Evolutionary conservation across 106 monocot genomes (phyloP), one percentile per base, ranked within the genome.

Genomic region (Dendrobium chrysotoxum): DNA sequence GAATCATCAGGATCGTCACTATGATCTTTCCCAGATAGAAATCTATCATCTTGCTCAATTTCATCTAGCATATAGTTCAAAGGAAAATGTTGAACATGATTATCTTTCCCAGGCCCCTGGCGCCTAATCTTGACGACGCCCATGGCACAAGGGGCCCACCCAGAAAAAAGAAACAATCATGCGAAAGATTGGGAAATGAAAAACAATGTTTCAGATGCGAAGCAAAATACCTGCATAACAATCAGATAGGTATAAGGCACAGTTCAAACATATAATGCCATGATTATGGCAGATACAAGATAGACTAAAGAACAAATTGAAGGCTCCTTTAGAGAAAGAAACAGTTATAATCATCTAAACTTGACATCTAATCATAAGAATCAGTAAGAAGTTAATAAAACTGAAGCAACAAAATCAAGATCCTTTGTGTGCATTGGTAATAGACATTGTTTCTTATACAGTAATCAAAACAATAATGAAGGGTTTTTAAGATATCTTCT

Each of bases 91-190:
- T 39, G 57, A 35, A 15, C 53, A 31, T 40, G 75, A 72, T 79
- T 75, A 61, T 72, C 79, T 30, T 79, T 82, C 20, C 61, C 77
- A 40, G 80, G 80, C 80, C 67, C 81, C 67, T 31, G 83, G 47
- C 73, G 87, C 81, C 82, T 87, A 54, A 90, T 75, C 75, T 89
- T 95, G 72, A 84, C 35, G 58, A 95, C 85, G 38, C 88, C 90
- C 95, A 95, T 95, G 79, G 85, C 81, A 77, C 75, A 79, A 87
- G 86, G 83, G 78, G 82, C 81, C 77, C 67, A 68, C 65, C 55
- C 35, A 44, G 9, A 31, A 73, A 74, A 79, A 44, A 26, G 55
- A 45, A 85, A 64, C 20, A 39, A 72, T 85, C 87, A 86, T 84
- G 50, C 84, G 66, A 86, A 77, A 76, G 68, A 46, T 7, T 40